These are phyloP conservation scores for Aurantiochytrium sp. DNA, from an alignment of 108 stramenopile genomes.

Conservation along the genomic window DNA sequence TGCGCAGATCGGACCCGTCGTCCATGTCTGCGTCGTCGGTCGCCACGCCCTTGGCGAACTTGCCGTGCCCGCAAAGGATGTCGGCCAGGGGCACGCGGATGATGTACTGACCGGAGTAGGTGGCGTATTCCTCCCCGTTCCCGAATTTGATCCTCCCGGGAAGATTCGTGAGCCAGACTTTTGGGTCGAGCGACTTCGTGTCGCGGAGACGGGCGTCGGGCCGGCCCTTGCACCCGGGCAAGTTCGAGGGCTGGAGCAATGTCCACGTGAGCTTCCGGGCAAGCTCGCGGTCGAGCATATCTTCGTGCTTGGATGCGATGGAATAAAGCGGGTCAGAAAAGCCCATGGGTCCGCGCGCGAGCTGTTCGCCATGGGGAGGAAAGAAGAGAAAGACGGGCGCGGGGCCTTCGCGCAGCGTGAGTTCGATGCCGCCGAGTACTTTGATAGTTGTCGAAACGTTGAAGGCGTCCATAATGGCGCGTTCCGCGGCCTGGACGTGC, in stretches of 20 bases:
- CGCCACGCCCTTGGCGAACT: neutral
- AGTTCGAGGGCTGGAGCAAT: neutral
- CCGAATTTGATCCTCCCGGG: neutral
- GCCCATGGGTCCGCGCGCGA: neutral
- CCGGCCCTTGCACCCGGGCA: neutral
- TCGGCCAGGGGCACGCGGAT: neutral
- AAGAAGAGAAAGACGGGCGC: neutral
- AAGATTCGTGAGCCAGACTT: neutral
- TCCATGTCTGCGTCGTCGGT: neutral
- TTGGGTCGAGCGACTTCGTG: neutral
- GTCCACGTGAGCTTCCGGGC: constrained; percentile 21
- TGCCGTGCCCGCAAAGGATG: neutral
- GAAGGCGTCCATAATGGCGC: neutral
- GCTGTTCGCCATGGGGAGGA: neutral
- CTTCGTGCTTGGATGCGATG: neutral
- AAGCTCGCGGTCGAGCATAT: neutral
- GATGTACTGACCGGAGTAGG: neutral
- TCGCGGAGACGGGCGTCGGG: neutral
- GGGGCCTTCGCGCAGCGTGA: neutral
- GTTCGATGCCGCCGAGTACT: neutral
- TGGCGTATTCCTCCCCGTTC: neutral
- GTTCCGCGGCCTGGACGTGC: neutral
- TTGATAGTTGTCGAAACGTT: neutral
- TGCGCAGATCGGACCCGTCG: neutral
- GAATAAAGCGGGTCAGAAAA: neutral